Evolutionary conservation across 352 stramenopile species (phyloP).

Genomic region (Phytopythium sindhum): DNA sequence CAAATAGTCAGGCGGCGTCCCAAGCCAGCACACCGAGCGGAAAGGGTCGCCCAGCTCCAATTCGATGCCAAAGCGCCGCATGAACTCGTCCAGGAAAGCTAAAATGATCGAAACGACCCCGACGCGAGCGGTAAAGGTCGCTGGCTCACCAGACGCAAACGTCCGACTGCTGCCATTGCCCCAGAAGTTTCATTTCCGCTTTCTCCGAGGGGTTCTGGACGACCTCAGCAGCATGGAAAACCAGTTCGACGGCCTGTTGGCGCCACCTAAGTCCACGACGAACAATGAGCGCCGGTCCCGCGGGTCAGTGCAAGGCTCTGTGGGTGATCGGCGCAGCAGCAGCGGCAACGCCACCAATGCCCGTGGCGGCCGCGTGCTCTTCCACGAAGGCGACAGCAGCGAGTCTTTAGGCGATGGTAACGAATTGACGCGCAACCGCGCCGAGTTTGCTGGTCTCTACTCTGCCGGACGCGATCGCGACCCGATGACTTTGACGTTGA

Average conservation of each 20-base stretch:
- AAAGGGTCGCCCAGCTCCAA: background rate
- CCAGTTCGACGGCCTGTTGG: conserved; percentile 31
- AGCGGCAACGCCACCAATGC: conserved; percentile 1
- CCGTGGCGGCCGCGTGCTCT: conserved; percentile 6
- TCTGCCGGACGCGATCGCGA: conserved; percentile 10
- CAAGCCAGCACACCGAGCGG: background rate
- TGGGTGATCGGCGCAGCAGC: conserved; percentile 19
- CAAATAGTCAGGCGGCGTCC: too few species aligned
- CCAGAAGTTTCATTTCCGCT: conserved; percentile 7
- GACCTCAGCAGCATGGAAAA: conserved; percentile 21
- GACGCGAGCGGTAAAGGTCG: background rate
- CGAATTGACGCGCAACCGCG: background rate
- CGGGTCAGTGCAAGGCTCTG: conserved; percentile 12
- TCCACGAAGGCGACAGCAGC: conserved; percentile 14
- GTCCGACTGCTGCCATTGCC: background rate
- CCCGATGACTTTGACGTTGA: conserved; percentile 59
- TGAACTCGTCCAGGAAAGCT: background rate
- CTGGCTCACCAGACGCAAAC: conserved; percentile 1
- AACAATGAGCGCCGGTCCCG: conserved; percentile 11
- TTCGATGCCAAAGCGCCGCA: background rate
- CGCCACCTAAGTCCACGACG: conserved; percentile 11
- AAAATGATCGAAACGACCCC: background rate
- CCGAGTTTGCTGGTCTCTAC: conserved; percentile 4
- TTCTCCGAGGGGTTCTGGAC: background rate
- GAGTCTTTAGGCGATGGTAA: conserved; percentile 7